Conservation (phyloP, 352 stramenopile species). For the Phytophthora rubi region DNA sequence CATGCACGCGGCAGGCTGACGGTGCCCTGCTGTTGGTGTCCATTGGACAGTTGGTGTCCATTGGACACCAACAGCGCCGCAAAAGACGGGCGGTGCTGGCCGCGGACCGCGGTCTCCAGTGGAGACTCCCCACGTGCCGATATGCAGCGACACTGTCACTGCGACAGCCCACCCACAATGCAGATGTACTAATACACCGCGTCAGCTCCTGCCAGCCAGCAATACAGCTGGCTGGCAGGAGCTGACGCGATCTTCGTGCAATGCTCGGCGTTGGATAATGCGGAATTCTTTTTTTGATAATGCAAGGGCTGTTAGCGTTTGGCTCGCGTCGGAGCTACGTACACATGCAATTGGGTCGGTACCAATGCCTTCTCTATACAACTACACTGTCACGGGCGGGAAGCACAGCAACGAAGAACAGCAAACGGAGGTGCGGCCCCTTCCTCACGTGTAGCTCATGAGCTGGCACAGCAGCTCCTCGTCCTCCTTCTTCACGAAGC, state of each 20-base stretch:
- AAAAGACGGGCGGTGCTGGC: too few relatives aligned
- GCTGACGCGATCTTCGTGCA: constrained; percentile 18
- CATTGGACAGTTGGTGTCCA: too few relatives aligned
- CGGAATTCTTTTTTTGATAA: constrained; percentile 31
- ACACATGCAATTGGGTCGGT: constrained; percentile 38
- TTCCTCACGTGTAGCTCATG: constrained; percentile 77
- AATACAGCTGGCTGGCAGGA: not conserved
- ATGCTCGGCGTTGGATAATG: constrained; percentile 1
- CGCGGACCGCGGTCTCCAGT: too few relatives aligned
- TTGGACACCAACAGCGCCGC: too few relatives aligned
- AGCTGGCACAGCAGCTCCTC: constrained; percentile 90
- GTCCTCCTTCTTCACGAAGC: constrained; percentile 99
- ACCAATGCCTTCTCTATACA: constrained; percentile 50
- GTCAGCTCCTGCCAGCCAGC: too few relatives aligned
- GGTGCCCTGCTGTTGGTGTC: too few relatives aligned
- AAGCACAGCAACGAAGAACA: constrained; percentile 40
- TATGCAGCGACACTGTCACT: too few relatives aligned
- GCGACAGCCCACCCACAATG: too few relatives aligned
- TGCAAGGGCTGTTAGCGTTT: constrained; percentile 25
- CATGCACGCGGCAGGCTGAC: too few relatives aligned
- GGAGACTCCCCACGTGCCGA: too few relatives aligned
- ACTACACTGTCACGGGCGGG: constrained; percentile 40
- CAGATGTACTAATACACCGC: too few relatives aligned
- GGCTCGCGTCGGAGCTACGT: constrained; percentile 26
- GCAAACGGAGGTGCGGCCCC: constrained; percentile 19